Evolutionary conservation across 2,329 filamentous ascomycete genomes (phyloP).

Genomic region (Calonectria hongkongensis): DNA sequence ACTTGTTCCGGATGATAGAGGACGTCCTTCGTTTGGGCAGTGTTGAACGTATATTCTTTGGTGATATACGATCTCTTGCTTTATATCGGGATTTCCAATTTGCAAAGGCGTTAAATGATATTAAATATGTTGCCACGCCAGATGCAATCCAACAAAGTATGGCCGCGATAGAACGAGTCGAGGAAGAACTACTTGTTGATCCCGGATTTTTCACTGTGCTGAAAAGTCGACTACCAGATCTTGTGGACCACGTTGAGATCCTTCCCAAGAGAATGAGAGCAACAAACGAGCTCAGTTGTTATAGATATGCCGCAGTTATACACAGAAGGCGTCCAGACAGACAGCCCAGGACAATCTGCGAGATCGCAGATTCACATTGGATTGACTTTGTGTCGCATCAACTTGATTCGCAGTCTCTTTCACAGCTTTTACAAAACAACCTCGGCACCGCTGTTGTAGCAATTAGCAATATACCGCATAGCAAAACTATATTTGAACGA

Average conservation of each 20-base stretch:
- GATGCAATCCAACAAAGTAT: conserved; percentile 33
- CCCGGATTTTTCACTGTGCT: conserved; percentile 52
- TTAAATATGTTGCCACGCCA: conserved; percentile 25
- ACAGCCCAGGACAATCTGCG: no score
- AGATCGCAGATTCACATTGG: not conserved
- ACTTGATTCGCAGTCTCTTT: not conserved
- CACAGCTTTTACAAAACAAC: not conserved
- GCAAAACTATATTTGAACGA: not conserved
- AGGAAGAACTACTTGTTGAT: conserved; percentile 50
- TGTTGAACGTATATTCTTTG: conserved; percentile 44
- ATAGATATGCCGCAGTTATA: conserved; percentile 52
- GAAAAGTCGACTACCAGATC: conserved; percentile 35
- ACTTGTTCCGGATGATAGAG: conserved; percentile 43
- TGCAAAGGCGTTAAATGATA: conserved; percentile 16
- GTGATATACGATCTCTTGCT: conserved; percentile 49
- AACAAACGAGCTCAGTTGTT: conserved; percentile 54
- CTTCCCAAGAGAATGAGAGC: conserved; percentile 44
- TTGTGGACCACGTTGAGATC: conserved; percentile 54
- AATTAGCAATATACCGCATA: not conserved
- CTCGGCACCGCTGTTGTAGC: not conserved
- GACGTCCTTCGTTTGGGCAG: conserved; percentile 30
- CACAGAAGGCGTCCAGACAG: not conserved
- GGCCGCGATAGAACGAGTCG: conserved; percentile 34
- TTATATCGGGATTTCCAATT: conserved; percentile 43
- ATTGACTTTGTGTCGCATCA: not conserved